Evolutionary conservation across 305 asterid species (phyloP).

Genomic region (Fraxinus baroniana): DNA sequence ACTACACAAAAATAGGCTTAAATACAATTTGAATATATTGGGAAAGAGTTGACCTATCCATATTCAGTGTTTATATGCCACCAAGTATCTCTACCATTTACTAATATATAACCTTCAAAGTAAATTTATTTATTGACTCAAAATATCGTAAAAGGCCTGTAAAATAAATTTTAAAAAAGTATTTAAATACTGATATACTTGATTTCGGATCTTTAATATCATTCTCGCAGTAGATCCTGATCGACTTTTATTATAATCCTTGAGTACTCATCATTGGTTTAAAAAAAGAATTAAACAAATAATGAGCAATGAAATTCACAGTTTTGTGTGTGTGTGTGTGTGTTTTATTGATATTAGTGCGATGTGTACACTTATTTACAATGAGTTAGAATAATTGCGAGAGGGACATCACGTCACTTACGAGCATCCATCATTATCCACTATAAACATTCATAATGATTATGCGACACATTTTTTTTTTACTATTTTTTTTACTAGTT

Average conservation of each 20-base stretch:
- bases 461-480: not conserved
- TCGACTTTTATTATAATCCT: not conserved
- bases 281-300: not conserved
- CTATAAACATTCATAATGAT: conserved; percentile 28
- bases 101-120: too few species aligned
- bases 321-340: not conserved
- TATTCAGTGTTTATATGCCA: not conserved
- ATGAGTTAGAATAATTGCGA: conserved; percentile 23
- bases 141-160: not conserved
- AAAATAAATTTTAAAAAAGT: too few species aligned
- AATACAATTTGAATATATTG: too few species aligned
- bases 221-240: not conserved
- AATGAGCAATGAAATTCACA: not conserved
- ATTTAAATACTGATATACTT: not conserved
- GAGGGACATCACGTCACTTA: conserved; percentile 26
- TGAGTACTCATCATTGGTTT: not conserved
- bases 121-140: not conserved
- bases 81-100: not conserved
- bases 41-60: too few species aligned
- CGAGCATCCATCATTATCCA: conserved; percentile 36
- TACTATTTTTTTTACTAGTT: not conserved
- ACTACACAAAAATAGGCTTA: too few species aligned
- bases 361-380: not conserved
- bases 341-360: not conserved
- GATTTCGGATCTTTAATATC: not conserved